Evolutionary conservation across 805 yeast species (phyloP).

Genomic region (Monosporozyma solicola): DNA sequence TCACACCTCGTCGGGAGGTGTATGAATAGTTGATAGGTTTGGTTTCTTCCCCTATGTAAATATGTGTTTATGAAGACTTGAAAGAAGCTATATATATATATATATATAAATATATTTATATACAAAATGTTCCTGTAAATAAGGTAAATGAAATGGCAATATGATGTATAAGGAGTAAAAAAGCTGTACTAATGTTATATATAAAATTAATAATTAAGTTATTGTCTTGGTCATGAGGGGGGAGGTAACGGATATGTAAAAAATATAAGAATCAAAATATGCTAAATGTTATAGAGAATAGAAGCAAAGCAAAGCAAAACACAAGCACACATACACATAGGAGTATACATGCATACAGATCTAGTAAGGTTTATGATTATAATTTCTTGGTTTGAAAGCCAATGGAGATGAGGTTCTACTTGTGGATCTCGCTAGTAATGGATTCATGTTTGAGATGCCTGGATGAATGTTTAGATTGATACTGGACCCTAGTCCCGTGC

Average conservation of each 20-base stretch:
- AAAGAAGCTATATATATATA: background rate
- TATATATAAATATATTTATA: too few species aligned
- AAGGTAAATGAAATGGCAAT: background rate
- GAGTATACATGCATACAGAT: background rate
- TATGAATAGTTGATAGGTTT: slow-evolving; percentile 8
- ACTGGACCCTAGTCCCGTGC: background rate
- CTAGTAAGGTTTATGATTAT: background rate
- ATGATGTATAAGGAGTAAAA: background rate
- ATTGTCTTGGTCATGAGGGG: background rate
- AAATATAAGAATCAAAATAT: background rate
- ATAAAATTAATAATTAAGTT: background rate
- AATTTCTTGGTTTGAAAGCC: slow-evolving; percentile 1
- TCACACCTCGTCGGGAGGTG: slow-evolving; percentile 19
- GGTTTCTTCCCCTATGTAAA: background rate
- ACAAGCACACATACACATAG: background rate
- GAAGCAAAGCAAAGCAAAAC: background rate
- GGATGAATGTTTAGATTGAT: background rate
- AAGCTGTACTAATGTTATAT: background rate
- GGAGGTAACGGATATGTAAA: background rate
- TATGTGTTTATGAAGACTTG: background rate
- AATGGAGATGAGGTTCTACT: slow-evolving; percentile 7
- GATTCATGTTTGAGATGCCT: background rate
- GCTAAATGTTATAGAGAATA: background rate
- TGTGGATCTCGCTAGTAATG: background rate
- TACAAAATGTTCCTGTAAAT: background rate